These are phyloP conservation scores for Jackrogersella minutella DNA, from an alignment of 495 filamentous ascomycete species.

Conservation along the genomic window DNA sequence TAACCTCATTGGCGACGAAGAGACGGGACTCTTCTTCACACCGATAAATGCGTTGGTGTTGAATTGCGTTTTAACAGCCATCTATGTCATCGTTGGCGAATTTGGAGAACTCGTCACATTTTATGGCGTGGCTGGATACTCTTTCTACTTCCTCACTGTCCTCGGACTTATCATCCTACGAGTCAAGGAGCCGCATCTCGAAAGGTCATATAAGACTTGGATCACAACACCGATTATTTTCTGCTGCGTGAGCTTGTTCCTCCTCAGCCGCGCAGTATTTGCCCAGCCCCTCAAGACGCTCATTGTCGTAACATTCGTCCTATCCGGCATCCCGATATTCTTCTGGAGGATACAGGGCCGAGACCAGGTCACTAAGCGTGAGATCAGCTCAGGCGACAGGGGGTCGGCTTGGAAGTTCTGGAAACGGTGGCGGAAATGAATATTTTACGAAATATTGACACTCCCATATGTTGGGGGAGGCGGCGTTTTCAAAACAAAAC, in stretches of 20 bases:
- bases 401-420: conserved; percentile 57
- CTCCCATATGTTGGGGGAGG: too few species aligned
- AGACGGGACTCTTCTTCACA: conserved; percentile 77
- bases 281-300: conserved; percentile 89
- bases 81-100: conserved; percentile 85
- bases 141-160: conserved; percentile 96
- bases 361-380: conserved; percentile 51
- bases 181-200: conserved; percentile 85
- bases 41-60: conserved; percentile 89
- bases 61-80: conserved; percentile 73
- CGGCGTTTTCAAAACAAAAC: conserved; percentile 28
- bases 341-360: conserved; percentile 80
- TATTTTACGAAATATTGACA: conserved; percentile 16
- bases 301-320: conserved; percentile 83
- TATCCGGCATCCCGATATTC: conserved; percentile 84
- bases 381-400: conserved; percentile 29
- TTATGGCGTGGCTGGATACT: conserved; percentile 95
- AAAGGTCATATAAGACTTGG: conserved; percentile 93
- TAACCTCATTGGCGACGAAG: conserved; percentile 66
- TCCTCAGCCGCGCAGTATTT: conserved; percentile 87
- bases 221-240: conserved; percentile 97
- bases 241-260: conserved; percentile 94
- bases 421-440: conserved; percentile 47
- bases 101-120: conserved; percentile 93
- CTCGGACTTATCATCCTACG: conserved; percentile 90